Conservation (phyloP, 2,329 filamentous ascomycete genomes). For the Exophiala aquamarina region DNA sequence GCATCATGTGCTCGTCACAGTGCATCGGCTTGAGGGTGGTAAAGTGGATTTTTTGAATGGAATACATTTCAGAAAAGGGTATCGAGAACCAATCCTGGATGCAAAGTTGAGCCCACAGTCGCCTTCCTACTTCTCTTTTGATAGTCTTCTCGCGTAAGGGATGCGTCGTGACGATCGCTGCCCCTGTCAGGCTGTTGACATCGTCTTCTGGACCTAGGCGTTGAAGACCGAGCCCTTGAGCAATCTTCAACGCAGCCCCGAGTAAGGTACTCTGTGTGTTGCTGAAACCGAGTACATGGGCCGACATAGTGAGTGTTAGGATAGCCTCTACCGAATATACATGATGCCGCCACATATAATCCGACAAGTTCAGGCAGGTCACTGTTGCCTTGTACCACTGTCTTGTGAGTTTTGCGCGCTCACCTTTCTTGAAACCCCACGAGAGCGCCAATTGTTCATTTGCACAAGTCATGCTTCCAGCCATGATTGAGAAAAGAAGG, state of each 20-base stretch:
- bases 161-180: constrained; percentile 3
- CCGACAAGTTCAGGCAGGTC: constrained; percentile 44
- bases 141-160: constrained; percentile 23
- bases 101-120: constrained; percentile 40
- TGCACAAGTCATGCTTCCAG: constrained; percentile 24
- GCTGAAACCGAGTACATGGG: constrained; percentile 51
- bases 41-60: constrained; percentile 38
- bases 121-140: constrained; percentile 37
- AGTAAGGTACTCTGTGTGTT: constrained; percentile 50
- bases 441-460: constrained; percentile 28
- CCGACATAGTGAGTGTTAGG: constrained; percentile 47
- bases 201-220: constrained; percentile 33
- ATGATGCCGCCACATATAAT: constrained; percentile 43
- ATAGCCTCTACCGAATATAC: constrained; percentile 47
- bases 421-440: constrained; percentile 47
- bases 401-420: constrained; percentile 43
- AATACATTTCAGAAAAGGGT: constrained; percentile 41
- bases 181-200: constrained; percentile 12
- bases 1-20: constrained; percentile 38
- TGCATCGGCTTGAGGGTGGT: constrained; percentile 35
- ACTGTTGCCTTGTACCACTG: constrained; percentile 48
- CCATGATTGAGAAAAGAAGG: constrained; percentile 23
- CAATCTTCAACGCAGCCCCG: constrained; percentile 47
- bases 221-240: constrained; percentile 49
- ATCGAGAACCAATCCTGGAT: constrained; percentile 46